Base-by-base conservation (phyloP, 2,329 filamentous ascomycete genomes). In the Fusarium haematococcum region DNA sequence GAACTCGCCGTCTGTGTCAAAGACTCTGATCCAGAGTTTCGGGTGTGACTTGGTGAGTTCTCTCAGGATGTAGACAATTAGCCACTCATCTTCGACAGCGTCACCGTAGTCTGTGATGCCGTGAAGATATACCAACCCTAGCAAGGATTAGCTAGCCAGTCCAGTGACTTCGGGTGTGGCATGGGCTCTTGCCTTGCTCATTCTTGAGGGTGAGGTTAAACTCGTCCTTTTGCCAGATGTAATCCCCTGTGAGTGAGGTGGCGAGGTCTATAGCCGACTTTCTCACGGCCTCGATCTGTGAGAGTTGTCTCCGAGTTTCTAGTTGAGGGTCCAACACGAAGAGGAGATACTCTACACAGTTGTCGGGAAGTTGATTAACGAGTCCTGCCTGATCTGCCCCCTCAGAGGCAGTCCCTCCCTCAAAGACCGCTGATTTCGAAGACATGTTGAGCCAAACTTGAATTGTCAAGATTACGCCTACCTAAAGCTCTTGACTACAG, bases 51-150 rank as follows among this genome's bases (percentile, higher is more conserved):
- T 93, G 76, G 92, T 95, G 76, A 98, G 85, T 83, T 97, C 93
- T 52, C 94, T 91, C 33, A 99, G 86, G 6, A 98, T 85, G 83
- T 95, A 98, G 23, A 98, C 95, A 69, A 98, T 92, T 7, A 98
- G 89, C 97, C 97, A 99, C 85, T 99, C 97, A 78, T 99, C 97
- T 79, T 98, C 96, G 5, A 98, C 92, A 0, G 95, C 97, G 83
- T 99, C 97, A 10, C 96, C 95, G 79, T 95, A 98, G 80, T 96
- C 94, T 1, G 95, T 97, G 61, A 88, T 86, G 23, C 96, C 96
- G 72, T 91, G 89, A 7, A 99, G 88, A 73, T 92, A 91, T n/a
- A 86, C 80, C 10, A 90, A 79, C 1, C 87, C 88, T 88, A 18
- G 20, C 45, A 54, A 8, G 30, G 7, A 30, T 74, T 18, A 75